Conservation (phyloP, 257 asterid species). For the Nicotiana attenuata region DNA sequence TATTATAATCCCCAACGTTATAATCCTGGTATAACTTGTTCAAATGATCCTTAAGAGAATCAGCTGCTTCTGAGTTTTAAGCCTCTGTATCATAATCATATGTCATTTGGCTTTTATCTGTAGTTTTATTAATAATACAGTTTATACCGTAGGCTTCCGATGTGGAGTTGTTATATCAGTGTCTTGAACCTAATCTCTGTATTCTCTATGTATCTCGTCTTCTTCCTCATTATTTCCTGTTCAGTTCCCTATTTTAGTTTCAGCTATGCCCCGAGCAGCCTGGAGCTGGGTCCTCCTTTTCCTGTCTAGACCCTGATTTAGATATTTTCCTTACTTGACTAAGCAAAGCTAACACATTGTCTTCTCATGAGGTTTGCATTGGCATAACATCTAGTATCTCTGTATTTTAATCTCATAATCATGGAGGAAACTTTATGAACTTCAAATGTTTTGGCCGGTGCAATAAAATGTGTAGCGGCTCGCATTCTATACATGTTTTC, state of each 20-base stretch:
- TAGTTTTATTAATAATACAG: background rate
- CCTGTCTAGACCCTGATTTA: background rate
- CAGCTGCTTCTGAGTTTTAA: background rate
- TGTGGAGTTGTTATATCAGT: background rate
- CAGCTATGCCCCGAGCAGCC: background rate
- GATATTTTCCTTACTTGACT: background rate
- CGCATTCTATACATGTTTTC: background rate
- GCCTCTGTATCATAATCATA: background rate
- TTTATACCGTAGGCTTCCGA: background rate
- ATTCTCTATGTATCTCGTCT: background rate
- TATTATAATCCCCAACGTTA: too few species aligned
- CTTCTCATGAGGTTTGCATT: background rate
- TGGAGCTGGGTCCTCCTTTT: background rate
- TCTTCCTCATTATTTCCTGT: background rate
- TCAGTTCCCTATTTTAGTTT: background rate
- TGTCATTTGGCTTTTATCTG: background rate
- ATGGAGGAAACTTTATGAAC: background rate
- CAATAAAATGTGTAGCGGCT: background rate
- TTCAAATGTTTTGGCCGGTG: background rate
- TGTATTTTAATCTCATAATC: conserved; percentile 3
- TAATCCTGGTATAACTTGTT: too few species aligned
- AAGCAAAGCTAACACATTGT: background rate
- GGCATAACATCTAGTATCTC: background rate
- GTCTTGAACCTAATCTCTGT: background rate
- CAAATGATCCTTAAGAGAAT: background rate